Conservation (phyloP, 2,329 filamentous ascomycete genomes). For the Aotearoamyces nothofagi region DNA sequence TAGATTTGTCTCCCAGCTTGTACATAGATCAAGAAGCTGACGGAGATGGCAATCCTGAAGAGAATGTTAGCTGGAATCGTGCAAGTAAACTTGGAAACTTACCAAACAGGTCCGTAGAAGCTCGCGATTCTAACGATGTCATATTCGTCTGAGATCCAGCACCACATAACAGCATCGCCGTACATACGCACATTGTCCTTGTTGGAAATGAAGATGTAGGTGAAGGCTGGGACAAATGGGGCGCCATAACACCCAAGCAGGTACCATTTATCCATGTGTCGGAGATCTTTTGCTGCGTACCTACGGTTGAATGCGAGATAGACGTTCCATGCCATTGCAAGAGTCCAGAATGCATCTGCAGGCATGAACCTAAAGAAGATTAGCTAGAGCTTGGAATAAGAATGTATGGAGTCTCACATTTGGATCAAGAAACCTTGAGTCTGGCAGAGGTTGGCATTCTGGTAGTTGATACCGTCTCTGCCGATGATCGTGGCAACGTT, state of each 20-base stretch:
- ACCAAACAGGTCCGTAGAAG: constrained; percentile 65
- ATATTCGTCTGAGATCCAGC: constrained; percentile 56
- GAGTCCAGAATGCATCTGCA: constrained; percentile 61
- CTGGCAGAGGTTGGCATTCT: constrained; percentile 31
- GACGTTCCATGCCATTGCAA: constrained; percentile 74
- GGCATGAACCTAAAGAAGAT: constrained; percentile 58
- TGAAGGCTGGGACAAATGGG: constrained; percentile 52
- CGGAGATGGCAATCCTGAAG: constrained; percentile 39
- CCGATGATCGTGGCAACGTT: constrained; percentile 67
- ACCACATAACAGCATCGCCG: constrained; percentile 66
- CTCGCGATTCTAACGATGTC: constrained; percentile 57
- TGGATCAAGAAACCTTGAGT: constrained; percentile 70
- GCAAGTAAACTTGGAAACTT: constrained; percentile 12
- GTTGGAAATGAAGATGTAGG: constrained; percentile 53
- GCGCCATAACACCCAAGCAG: constrained; percentile 56
- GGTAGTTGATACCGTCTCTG: constrained; percentile 35
- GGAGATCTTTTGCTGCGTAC: constrained; percentile 48
- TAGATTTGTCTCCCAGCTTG: constrained; percentile 53
- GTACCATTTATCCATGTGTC: constrained; percentile 56
- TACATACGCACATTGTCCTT: constrained; percentile 43
- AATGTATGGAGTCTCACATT: constrained; percentile 38
- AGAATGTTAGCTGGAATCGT: constrained; percentile 9
- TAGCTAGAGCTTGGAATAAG: no score
- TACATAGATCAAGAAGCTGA: constrained; percentile 51
- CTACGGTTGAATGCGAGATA: constrained; percentile 68